A percentile compares a stretch with the other conserved stretches of the same genome.
These are phyloP conservation scores for Chlorociboria aeruginascens DNA, from an alignment of 495 filamentous ascomycete species.

Conservation along the genomic window DNA sequence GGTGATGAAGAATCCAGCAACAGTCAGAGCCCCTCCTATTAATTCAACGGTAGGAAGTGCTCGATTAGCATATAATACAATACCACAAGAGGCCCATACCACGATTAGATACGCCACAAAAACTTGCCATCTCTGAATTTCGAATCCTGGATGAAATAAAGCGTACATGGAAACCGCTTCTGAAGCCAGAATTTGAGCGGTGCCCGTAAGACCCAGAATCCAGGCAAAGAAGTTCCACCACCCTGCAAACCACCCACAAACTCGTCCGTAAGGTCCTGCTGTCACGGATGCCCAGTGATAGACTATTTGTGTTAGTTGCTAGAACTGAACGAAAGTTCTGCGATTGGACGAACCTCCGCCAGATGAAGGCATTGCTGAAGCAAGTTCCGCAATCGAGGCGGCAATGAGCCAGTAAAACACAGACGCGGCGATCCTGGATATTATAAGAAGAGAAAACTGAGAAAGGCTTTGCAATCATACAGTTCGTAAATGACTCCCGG, in stretches of 20 bases:
- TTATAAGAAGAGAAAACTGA: neutral
- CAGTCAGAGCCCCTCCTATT: constrained; percentile 55
- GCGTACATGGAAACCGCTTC: constrained; percentile 54
- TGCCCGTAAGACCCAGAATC: constrained; percentile 32
- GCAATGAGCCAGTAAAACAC: constrained; percentile 13
- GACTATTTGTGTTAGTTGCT: constrained; percentile 26
- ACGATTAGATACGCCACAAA: constrained; percentile 59
- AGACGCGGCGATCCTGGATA: constrained; percentile 3
- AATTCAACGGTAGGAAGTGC: constrained; percentile 54
- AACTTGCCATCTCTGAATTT: constrained; percentile 56
- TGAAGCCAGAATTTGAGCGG: no score
- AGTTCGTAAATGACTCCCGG: constrained; percentile 44
- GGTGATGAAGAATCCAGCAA: constrained; percentile 57
- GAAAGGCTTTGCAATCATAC: constrained; percentile 1
- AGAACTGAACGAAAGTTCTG: no score
- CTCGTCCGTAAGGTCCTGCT: constrained; percentile 54
- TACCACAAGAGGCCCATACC: constrained; percentile 48
- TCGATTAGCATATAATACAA: constrained; percentile 60
- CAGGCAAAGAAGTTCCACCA: constrained; percentile 77
- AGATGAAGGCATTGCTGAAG: constrained; percentile 66
- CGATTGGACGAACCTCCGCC: constrained; percentile 32
- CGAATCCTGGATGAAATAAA: constrained; percentile 52
- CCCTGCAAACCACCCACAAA: constrained; percentile 66
- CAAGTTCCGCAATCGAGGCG: constrained; percentile 46
- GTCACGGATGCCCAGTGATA: constrained; percentile 81